A percentile compares a stretch with the other conserved stretches of the same genome.
Evolutionary conservation across 129 eudicot genomes (phyloP).

Genomic region (Oenanthe sinensis): DNA sequence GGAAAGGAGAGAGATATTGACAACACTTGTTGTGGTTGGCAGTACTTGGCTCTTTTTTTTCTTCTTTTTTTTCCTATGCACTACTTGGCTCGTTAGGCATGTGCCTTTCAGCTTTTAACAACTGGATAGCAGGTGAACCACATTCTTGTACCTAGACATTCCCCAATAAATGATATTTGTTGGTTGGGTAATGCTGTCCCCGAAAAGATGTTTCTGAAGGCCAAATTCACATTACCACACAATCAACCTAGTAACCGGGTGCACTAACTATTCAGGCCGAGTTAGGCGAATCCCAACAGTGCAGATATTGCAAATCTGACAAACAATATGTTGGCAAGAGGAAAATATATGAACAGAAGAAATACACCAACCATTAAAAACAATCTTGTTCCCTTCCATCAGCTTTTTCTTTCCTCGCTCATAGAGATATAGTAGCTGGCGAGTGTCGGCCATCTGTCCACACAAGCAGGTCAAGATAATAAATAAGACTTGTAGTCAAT

Average conservation of each 20-base stretch:
- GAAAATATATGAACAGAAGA: slow-evolving; percentile 3
- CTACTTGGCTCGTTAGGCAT: not conserved
- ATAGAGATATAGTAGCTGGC: no score
- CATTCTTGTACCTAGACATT: not conserved
- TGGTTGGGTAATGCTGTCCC: not conserved
- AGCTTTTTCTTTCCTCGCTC: no score
- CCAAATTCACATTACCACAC: not conserved
- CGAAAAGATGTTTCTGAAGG: not conserved
- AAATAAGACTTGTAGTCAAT: no score
- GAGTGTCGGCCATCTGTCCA: no score
- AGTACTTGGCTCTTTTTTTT: no score
- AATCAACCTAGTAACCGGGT: not conserved
- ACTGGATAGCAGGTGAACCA: not conserved
- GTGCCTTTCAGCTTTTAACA: not conserved
- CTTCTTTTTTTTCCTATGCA: no score
- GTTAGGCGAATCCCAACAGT: not conserved
- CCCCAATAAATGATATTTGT: not conserved
- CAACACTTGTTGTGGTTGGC: not conserved
- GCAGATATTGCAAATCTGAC: not conserved
- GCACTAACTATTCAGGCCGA: not conserved
- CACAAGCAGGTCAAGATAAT: no score
- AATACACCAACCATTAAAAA: slow-evolving; percentile 52
- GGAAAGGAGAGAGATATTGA: no score
- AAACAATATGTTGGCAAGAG: not conserved
- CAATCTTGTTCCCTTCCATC: slow-evolving; percentile 18